phyloP scores from a whole-genome alignment of 1,284 basidiomycete genomes.

The Ceratobasidium sp. region DNA sequence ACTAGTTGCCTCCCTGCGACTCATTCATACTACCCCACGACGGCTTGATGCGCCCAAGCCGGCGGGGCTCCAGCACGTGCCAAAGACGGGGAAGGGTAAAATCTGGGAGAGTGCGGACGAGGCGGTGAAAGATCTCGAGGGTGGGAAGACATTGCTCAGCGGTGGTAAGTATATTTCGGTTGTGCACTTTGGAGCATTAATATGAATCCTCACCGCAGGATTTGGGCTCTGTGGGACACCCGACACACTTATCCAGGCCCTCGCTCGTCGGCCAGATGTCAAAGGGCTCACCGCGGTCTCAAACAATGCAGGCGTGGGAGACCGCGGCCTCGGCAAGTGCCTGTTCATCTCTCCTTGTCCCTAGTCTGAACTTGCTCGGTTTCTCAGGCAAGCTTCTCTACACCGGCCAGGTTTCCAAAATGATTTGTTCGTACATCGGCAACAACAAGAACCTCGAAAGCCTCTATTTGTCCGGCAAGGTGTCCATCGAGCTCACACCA shows the following conservation, averaged over 20 bases:
- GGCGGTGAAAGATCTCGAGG: slow-evolving; percentile 81
- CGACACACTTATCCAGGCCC: slow-evolving; percentile 86
- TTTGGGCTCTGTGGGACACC: slow-evolving; percentile 63
- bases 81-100: slow-evolving; percentile 56
- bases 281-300: slow-evolving; percentile 80
- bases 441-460: slow-evolving; percentile 56
- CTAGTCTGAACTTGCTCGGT: background rate
- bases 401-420: slow-evolving; percentile 78
- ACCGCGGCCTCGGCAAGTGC: slow-evolving; percentile 76
- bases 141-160: slow-evolving; percentile 77
- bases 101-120: slow-evolving; percentile 80
- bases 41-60: slow-evolving; percentile 19
- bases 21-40: slow-evolving; percentile 23
- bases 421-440: slow-evolving; percentile 89
- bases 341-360: slow-evolving; percentile 14
- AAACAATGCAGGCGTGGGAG: slow-evolving; percentile 85
- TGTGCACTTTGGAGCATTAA: background rate
- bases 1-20: slow-evolving; percentile 24
- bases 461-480: slow-evolving; percentile 79
- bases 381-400: slow-evolving; percentile 75
- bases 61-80: slow-evolving; percentile 11
- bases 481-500: slow-evolving; percentile 86
- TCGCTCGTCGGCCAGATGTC: slow-evolving; percentile 75
- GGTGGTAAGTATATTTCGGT: slow-evolving; percentile 62
- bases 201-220: slow-evolving; percentile 55